Base-by-base conservation (phyloP, 2,329 filamentous ascomycete genomes). In the Verticillium albo-atrum region DNA sequence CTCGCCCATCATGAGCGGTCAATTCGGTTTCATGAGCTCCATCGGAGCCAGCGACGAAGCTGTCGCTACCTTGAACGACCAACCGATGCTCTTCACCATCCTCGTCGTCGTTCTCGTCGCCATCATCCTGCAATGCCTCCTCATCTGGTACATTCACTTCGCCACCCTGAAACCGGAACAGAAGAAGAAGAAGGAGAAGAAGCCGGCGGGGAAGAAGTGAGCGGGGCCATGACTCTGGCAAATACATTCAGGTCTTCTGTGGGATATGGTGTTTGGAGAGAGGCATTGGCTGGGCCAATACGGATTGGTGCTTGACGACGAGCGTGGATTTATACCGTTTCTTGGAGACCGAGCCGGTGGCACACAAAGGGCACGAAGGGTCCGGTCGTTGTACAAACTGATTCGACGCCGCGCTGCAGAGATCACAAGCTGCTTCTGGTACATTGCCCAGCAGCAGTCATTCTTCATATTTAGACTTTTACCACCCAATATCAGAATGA, bases 141-240 rank as follows among this genome's bases (percentile, higher is more conserved):
- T 86, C 55, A 71, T 82, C 58, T 85, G 80, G 80, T 85, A 79
- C 72, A 86, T 86, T 67, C 82, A 85, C 72, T 80, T 75, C 67
- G 82, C 82, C 60, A 87, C 84, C 23, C 63, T 84, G 74, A 87
- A 86, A 75, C 83, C 83, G 17, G 82, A 84, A 67, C 84, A 87
- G 71, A 81, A 75, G 69, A 83, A 82, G 71, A 79, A 79, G 67
- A 82, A 82, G 72, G 75, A 75, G 58, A 74, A 73, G 56, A 79
- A 77, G 66, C 66, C 61, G 1, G 61, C 53, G 5, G 59, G 60
- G 15, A 71, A 69, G 60, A 71, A 75, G 55, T 71, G 68, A 35
- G 67, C 64, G 27, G 70, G 69, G 58, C 66, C 68, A 50, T 60
- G 32, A 55, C 20, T 27, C 23, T 55, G 26, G 25, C 20, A 34